Base-by-base conservation (phyloP, 2,329 filamentous ascomycete species). In the Neobulgaria alba region DNA sequence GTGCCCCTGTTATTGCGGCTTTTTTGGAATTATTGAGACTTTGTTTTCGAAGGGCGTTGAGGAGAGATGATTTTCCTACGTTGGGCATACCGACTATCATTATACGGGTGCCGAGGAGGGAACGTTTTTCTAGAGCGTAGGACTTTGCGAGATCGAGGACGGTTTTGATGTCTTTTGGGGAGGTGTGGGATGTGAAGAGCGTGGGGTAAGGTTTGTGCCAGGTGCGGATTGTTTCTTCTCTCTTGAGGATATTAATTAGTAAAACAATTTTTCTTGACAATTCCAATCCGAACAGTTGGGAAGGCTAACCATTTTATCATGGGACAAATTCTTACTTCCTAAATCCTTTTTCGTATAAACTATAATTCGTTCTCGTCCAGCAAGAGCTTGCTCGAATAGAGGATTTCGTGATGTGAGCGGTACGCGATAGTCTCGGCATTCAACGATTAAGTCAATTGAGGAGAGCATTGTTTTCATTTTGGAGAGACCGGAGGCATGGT, bases 31-130 rank as follows among this genome's bases (percentile, higher is more conserved):
- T 57, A 38, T 69, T 64, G 51, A 85, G 73, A 30, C 87, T 86
- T 14, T 72, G 68, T 30, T 71, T 74, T 15, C 92, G 81, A 36
- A 96, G 72, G 12, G 80, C 76, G 61, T 98, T 98, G 31, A 98
- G 76, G n/a, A 98, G 70, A 1, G 89, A 88, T 34, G 86, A 94
- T 65, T 98, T 98, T 26, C 92, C 92, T 0, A 95, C 86, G 59
- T 98, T 98, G 26, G 92, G 92, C 89, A 98, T 95, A 41, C 92
- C 92, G 10, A 96, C 89, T 1, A 96, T 77, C 61, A 98, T 75
- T 42, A 88, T 76, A 36, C 88, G 77, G 52, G 87, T 74, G n/a
- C 88, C 89, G 5, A 85, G 80, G n/a, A 96, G 65, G 16, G 75
- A 75, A 52, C 78, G 68, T 20, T 62, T 60, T 18, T 63, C 58